Evolutionary conservation across 2,329 filamentous ascomycete genomes (phyloP).

Genomic region (Dendryphion nanum): DNA sequence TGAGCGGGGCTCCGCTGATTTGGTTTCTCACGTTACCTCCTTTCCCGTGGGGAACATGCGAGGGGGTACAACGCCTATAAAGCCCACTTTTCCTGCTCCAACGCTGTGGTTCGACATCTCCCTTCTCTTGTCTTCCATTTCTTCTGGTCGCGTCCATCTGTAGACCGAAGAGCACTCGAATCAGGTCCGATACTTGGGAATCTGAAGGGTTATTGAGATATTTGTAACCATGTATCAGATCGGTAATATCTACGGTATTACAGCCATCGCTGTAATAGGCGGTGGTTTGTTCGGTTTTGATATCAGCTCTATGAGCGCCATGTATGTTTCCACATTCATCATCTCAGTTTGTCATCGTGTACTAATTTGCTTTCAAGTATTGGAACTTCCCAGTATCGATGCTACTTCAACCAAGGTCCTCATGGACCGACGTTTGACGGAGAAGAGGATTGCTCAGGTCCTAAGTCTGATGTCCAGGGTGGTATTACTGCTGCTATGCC

Average conservation of each 20-base stretch:
- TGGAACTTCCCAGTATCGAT: constrained; percentile 66
- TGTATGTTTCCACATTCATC: constrained; percentile 20
- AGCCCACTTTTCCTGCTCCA: too few species aligned
- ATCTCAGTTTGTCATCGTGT: not conserved
- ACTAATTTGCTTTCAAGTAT: constrained; percentile 44
- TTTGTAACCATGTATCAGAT: too few species aligned
- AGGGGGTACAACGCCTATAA: too few species aligned
- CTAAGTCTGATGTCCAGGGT: constrained; percentile 57
- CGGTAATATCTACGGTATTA: constrained; percentile 59
- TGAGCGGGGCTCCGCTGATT: too few species aligned
- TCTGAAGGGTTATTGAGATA: too few species aligned
- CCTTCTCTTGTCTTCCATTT: too few species aligned
- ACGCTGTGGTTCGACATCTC: too few species aligned
- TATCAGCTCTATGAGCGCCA: constrained; percentile 68
- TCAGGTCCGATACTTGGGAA: too few species aligned
- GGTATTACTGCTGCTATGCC: constrained; percentile 71
- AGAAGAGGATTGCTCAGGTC: constrained; percentile 53
- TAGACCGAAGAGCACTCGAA: too few species aligned
- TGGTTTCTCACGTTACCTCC: too few species aligned
- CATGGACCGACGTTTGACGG: constrained; percentile 33
- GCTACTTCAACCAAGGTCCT: constrained; percentile 64
- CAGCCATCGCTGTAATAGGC: constrained; percentile 60
- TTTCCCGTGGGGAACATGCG: too few species aligned
- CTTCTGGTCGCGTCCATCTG: too few species aligned
- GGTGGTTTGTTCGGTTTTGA: constrained; percentile 77